Base-by-base conservation (phyloP, 495 filamentous ascomycete species). In the Neurospora sublineolata region DNA sequence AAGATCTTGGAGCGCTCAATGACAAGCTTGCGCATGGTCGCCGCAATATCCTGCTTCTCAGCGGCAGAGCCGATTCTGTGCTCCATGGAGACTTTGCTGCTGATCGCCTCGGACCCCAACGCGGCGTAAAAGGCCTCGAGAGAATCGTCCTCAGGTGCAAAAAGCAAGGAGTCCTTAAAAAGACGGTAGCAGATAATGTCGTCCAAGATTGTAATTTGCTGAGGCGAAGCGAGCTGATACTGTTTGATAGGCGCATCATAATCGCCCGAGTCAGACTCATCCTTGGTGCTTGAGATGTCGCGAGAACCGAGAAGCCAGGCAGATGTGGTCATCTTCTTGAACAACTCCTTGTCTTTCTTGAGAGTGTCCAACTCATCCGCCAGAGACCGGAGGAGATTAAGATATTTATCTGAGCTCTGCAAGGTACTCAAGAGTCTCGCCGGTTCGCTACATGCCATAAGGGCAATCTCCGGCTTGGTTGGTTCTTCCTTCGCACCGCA, bases 401-500 rank as follows among this genome's bases (percentile, higher is more conserved):
- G 80, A 76, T 98, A 98, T 76, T 92, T 94, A 44, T 96, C 92
- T 6, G 91, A 84, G 72, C 89, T 91, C 72, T 92, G 89, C 73
- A 98, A 86, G 27, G 90, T 85, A 33, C 92, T 88, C 27, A 95
- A 87, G 37, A 98, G 82, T 68, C 89, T 86, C 3, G 90, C 91
- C 7, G 95, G 94, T 76, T 97, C 92, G 71, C 84, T 85, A 37
- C 91, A 92, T 39, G 94, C 83, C 77, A 94, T 86, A 11, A 86
- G 83, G 3, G 94, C 94, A 76, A 99, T 85, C 79, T 99, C 95
- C 14, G 83, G 77, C 70, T 90, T 94, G 3, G 89, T 97, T 1
- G 96, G 96, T 77, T 98, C 94, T 69, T 88, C 87, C 77, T 94
- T 97, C 4, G 93, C 93, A 3, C 96, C 96, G 70, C 92, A 91